phyloP scores from a whole-genome alignment of 2,329 filamentous ascomycete genomes.

The Colletotrichum melonis region DNA sequence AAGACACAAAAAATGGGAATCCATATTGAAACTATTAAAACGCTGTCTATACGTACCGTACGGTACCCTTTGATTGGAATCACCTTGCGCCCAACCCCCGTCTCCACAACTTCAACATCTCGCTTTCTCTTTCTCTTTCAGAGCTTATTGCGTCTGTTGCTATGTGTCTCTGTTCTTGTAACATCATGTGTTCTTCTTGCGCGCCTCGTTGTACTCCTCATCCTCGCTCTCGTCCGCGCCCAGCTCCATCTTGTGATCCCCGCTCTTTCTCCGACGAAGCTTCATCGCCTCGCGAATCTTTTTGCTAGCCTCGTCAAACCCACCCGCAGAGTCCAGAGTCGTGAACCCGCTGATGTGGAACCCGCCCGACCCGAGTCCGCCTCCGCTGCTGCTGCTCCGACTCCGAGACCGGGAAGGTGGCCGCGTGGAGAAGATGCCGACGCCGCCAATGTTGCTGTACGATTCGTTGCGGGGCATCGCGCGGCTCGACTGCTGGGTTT shows the following conservation, averaged over 20 bases:
- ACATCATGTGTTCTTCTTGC: slow-evolving; percentile 50
- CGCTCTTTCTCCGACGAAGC: slow-evolving; percentile 65
- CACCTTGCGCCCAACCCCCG: neutral
- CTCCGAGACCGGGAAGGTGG: slow-evolving; percentile 84
- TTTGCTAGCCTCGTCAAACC: slow-evolving; percentile 84
- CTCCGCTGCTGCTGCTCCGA: slow-evolving; percentile 76
- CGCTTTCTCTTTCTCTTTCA: neutral
- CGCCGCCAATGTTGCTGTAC: slow-evolving; percentile 87
- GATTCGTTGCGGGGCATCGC: slow-evolving; percentile 86
- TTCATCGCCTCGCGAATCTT: slow-evolving; percentile 90
- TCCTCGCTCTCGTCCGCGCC: slow-evolving; percentile 54
- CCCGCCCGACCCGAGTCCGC: slow-evolving; percentile 68
- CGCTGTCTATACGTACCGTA: slow-evolving; percentile 20
- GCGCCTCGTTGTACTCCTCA: slow-evolving; percentile 55
- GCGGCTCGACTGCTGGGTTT: slow-evolving; percentile 65
- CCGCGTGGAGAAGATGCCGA: slow-evolving; percentile 90
- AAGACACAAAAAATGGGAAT: slow-evolving; percentile 15
- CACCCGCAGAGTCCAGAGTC: slow-evolving; percentile 72
- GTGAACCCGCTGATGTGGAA: slow-evolving; percentile 80
- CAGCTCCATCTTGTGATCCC: slow-evolving; percentile 47
- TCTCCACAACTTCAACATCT: neutral
- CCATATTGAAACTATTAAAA: neutral
- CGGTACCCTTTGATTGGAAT: neutral
- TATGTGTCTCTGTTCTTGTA: neutral
- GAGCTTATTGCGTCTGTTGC: neutral